Percentiles rank a stretch among this genome's conserved stretches.
Conservation (phyloP, 2,329 filamentous ascomycete species). For the Teratosphaeria pseudoeucalypti region DNA sequence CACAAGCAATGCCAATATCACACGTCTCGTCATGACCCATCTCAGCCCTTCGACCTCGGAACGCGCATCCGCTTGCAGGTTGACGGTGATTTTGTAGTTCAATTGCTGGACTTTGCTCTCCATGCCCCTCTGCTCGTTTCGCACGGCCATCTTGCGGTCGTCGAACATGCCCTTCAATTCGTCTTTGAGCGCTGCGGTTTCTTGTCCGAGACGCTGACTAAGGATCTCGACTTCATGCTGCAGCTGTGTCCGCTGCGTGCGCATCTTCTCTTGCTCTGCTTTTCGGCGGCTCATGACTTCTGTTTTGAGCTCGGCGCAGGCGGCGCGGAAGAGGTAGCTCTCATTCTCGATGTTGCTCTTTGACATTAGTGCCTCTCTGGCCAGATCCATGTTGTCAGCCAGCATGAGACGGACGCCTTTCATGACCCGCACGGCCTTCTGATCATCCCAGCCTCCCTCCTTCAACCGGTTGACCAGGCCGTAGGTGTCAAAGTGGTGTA, state of each 20-base stretch:
- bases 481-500: constrained; percentile 96
- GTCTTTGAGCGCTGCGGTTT: constrained; percentile 71
- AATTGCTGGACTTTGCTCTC: constrained; percentile 84
- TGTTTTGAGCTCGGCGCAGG: constrained; percentile 81
- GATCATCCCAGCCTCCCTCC: constrained; percentile 57
- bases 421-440: constrained; percentile 78
- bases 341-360: constrained; percentile 92
- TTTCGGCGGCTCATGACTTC: constrained; percentile 73
- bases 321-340: constrained; percentile 85
- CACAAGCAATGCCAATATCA: constrained; percentile 47
- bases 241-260: constrained; percentile 71
- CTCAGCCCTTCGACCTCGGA: constrained; percentile 84
- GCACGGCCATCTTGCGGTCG: constrained; percentile 83
- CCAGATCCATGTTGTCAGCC: constrained; percentile 68
- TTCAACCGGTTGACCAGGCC: constrained; percentile 73
- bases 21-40: constrained; percentile 67
- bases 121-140: constrained; percentile 74
- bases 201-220: constrained; percentile 73
- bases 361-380: constrained; percentile 68
- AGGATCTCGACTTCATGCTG: constrained; percentile 95
- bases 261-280: constrained; percentile 66
- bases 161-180: constrained; percentile 94
- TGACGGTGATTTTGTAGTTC: constrained; percentile 91
- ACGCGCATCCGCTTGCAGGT: constrained; percentile 79
- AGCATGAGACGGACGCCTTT: constrained; percentile 76